Conservation (phyloP, 257 asterid species). For the Solanum appendiculatum region DNA sequence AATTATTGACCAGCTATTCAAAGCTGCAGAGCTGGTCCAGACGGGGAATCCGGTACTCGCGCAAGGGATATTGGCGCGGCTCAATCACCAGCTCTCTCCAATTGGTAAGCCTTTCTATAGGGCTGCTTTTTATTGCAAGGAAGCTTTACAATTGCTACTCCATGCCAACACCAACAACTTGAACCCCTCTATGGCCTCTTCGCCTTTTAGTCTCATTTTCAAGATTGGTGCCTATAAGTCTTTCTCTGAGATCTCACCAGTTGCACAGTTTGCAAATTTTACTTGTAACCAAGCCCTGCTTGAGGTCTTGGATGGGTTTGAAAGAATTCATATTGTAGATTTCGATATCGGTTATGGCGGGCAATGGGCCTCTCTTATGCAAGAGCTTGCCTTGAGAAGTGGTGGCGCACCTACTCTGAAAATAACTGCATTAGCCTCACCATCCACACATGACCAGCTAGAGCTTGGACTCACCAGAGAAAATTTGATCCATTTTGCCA, state of each 20-base stretch:
- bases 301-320: constrained; percentile 69
- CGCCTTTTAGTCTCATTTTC: constrained; percentile 67
- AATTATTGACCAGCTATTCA: constrained; percentile 66
- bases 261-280: constrained; percentile 75
- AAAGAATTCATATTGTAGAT: constrained; percentile 66
- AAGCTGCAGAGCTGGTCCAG: constrained; percentile 80
- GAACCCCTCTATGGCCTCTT: constrained; percentile 9
- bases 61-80: constrained; percentile 99
- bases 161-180: constrained; percentile 12
- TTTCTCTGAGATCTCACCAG: constrained; percentile 83
- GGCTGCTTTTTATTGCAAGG: constrained; percentile 92
- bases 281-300: constrained; percentile 87
- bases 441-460: constrained; percentile 62
- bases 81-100: constrained; percentile 99
- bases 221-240: constrained; percentile 85
- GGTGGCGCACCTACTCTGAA: constrained; percentile 58
- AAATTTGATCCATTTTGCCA: constrained; percentile 68
- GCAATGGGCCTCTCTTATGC: constrained; percentile 97
- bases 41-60: constrained; percentile 80
- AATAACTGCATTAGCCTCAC: constrained; percentile 70
- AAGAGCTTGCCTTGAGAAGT: constrained; percentile 66
- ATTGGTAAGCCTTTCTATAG: constrained; percentile 81
- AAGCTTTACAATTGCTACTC: constrained; percentile 66
- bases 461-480: constrained; percentile 74
- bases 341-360: constrained; percentile 91